Evolutionary conservation across 176 grass and related monocot genomes (phyloP).

Genomic region (Hordeum marinum): DNA sequence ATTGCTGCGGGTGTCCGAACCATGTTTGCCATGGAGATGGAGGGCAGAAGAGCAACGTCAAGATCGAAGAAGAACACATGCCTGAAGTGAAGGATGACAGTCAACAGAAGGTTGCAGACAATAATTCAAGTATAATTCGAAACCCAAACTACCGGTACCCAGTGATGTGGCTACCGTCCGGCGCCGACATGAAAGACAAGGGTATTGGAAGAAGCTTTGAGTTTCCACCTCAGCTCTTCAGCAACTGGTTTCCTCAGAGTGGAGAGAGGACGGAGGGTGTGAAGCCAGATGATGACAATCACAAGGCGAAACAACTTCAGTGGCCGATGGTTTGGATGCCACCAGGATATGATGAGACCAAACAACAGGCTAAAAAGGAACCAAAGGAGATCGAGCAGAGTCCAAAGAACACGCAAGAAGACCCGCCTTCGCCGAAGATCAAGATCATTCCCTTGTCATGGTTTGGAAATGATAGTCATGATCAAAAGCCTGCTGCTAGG

Average conservation of each 20-base stretch:
- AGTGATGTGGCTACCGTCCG: constrained; percentile 19
- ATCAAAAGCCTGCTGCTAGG: constrained; percentile 23
- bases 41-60: constrained; percentile 41
- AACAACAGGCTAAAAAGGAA: constrained; percentile 39
- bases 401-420: constrained; percentile 28
- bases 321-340: constrained; percentile 84
- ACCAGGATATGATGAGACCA: constrained; percentile 25
- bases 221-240: constrained; percentile 16
- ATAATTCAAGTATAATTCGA: constrained; percentile 5
- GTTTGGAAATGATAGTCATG: constrained; percentile 39
- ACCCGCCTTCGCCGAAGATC: constrained; percentile 41
- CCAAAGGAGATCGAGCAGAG: constrained; percentile 25
- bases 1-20: constrained; percentile 70
- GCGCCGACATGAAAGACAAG: constrained; percentile 16
- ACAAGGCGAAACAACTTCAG: constrained; percentile 21
- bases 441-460: constrained; percentile 74
- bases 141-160: constrained; percentile 47
- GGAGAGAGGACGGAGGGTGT: constrained; percentile 23
- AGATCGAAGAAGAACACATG: constrained; percentile 58
- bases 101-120: constrained; percentile 16
- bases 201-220: constrained; percentile 9
- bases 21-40: constrained; percentile 44
- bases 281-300: not conserved
- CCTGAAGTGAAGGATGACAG: constrained; percentile 39
- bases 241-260: constrained; percentile 36